These are phyloP conservation scores for Pichia inconspicua DNA, from an alignment of 1,139 yeast genomes.

Conservation along the genomic window DNA sequence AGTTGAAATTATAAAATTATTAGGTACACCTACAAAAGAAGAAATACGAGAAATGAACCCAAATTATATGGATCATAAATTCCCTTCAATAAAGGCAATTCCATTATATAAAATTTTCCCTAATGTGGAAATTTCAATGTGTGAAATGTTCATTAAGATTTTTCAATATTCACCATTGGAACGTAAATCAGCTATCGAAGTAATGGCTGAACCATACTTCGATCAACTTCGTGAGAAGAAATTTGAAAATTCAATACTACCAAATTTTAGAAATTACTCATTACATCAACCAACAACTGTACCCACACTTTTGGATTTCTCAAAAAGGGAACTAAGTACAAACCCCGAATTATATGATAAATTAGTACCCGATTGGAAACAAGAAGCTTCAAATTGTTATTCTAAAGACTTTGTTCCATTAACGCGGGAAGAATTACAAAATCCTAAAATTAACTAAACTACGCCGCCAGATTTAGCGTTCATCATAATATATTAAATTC, in stretches of 20 bases:
- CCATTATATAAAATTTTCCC: slow-evolving; percentile 81
- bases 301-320: slow-evolving; percentile 26
- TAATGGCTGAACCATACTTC: slow-evolving; percentile 65
- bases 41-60: slow-evolving; percentile 95
- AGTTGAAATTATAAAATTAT: slow-evolving; percentile 90
- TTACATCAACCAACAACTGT: slow-evolving; percentile 16
- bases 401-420: slow-evolving; percentile 20
- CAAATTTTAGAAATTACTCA: slow-evolving; percentile 24
- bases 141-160: slow-evolving; percentile 50
- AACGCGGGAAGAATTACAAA: slow-evolving; percentile 22
- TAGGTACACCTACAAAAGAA: slow-evolving; percentile 91
- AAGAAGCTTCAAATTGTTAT: slow-evolving; percentile 14
- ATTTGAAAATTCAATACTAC: slow-evolving; percentile 26
- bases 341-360: slow-evolving; percentile 18
- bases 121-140: slow-evolving; percentile 51
- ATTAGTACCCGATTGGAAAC: slow-evolving; percentile 27
- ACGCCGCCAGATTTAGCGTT: not conserved
- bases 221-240: slow-evolving; percentile 58
- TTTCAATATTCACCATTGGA: slow-evolving; percentile 72
- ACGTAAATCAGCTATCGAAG: slow-evolving; percentile 63
- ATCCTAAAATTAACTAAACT: slow-evolving; percentile 15
- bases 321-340: slow-evolving; percentile 25
- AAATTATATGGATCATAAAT: slow-evolving; percentile 93
- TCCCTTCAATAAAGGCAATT: slow-evolving; percentile 92
- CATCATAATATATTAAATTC: not conserved